A percentile compares a stretch with the other conserved stretches of the same genome.
Conservation (phyloP, 75 land plant species). For the Chamaecyparis obtusa region DNA sequence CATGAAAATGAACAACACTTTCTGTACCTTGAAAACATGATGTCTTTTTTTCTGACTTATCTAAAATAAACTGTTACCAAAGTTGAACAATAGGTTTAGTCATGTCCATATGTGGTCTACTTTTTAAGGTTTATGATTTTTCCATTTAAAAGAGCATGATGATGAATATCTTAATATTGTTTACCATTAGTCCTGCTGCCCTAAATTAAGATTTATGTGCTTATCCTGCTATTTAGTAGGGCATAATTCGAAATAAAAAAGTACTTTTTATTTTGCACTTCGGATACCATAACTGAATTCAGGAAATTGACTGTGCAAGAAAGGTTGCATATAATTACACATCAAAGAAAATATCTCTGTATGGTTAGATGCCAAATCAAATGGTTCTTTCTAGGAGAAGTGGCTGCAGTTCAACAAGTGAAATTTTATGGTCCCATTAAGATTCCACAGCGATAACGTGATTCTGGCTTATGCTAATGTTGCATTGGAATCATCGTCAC, state of each 20-base stretch:
- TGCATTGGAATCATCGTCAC: neutral
- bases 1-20: neutral
- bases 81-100: neutral
- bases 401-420: neutral
- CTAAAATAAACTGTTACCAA: neutral
- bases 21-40: neutral
- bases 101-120: neutral
- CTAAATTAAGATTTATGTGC: neutral
- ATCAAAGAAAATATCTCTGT: neutral
- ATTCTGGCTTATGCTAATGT: neutral
- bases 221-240: neutral
- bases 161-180: neutral
- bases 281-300: neutral
- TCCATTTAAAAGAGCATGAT: neutral
- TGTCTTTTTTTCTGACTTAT: neutral
- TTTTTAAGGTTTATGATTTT: neutral
- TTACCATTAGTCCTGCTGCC: neutral
- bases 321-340: no score
- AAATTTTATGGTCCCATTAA: neutral
- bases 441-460: no score
- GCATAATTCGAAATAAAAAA: neutral
- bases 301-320: neutral
- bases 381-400: neutral
- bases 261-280: neutral
- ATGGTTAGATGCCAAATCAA: neutral